A percentile compares a stretch with the other conserved stretches of the same genome.
Evolutionary conservation across 78 protist species (phyloP).

Genomic region (Speleostelium caveatum): DNA sequence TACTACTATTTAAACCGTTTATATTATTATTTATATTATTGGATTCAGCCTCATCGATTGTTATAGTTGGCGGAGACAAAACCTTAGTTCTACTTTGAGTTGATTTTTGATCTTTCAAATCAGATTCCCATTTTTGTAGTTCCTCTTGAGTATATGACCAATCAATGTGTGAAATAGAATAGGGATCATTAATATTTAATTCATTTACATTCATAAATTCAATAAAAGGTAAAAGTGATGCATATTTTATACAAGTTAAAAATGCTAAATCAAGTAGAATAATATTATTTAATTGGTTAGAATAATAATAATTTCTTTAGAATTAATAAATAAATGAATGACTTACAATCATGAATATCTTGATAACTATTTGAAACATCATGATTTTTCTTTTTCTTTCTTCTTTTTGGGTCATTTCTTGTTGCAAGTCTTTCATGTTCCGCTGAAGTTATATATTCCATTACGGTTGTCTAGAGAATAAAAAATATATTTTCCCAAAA

Average conservation of each 20-base stretch:
- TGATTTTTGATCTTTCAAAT: slow-evolving; percentile 35
- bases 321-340: neutral
- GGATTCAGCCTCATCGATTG: slow-evolving; percentile 8
- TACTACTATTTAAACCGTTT: neutral
- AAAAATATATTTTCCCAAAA: no score
- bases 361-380: slow-evolving; percentile 47
- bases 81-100: slow-evolving; percentile 7
- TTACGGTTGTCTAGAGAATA: neutral
- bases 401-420: slow-evolving; percentile 43
- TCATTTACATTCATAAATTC: slow-evolving; percentile 41
- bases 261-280: slow-evolving; percentile 9
- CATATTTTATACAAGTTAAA: slow-evolving; percentile 64
- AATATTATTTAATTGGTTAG: neutral
- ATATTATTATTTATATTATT: slow-evolving; percentile 7
- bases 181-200: neutral
- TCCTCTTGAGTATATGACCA: slow-evolving; percentile 31
- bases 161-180: slow-evolving; percentile 28
- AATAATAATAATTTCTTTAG: neutral
- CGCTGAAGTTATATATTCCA: slow-evolving; percentile 26
- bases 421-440: slow-evolving; percentile 46
- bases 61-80: neutral
- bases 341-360: slow-evolving; percentile 26
- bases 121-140: slow-evolving; percentile 46
- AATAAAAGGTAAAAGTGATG: slow-evolving; percentile 41
- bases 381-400: slow-evolving; percentile 71